Evolutionary conservation across 805 yeast genomes (phyloP).

Genomic region (Spathaspora hagerdaliae): DNA sequence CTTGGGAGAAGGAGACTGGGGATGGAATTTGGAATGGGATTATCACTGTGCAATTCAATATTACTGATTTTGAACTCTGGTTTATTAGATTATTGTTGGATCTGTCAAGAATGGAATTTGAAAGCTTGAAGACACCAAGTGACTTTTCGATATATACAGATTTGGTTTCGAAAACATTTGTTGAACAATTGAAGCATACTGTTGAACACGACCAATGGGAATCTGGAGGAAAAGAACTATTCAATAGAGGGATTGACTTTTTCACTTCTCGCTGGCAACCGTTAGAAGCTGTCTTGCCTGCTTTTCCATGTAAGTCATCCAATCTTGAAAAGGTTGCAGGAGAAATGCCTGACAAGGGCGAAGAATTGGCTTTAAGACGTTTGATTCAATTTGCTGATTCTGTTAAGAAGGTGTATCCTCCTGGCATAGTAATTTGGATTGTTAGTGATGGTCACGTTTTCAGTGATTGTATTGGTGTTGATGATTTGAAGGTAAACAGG

Average conservation of each 20-base stretch:
- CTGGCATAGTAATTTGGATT: conserved; percentile 53
- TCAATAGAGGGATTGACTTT: conserved; percentile 39
- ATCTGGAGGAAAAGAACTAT: conserved; percentile 39
- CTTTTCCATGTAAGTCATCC: conserved; percentile 65
- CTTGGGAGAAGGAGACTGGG: conserved; percentile 19
- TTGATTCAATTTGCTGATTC: conserved; percentile 26
- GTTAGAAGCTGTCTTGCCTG: conserved; percentile 58
- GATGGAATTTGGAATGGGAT: conserved; percentile 20
- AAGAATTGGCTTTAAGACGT: conserved; percentile 29
- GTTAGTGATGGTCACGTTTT: conserved; percentile 66
- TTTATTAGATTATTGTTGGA: conserved; percentile 23
- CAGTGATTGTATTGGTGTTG: conserved; percentile 60
- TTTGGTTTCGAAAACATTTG: conserved; percentile 40
- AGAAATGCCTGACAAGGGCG: conserved; percentile 51
- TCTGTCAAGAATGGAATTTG: conserved; percentile 15
- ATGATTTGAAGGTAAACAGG: conserved; percentile 48
- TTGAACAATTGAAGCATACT: conserved; percentile 43
- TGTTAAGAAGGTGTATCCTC: conserved; percentile 41
- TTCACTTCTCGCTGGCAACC: conserved; percentile 46
- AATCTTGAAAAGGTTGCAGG: conserved; percentile 50
- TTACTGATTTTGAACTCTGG: conserved; percentile 28
- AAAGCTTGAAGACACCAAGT: background rate
- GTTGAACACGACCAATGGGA: conserved; percentile 48
- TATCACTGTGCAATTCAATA: conserved; percentile 21
- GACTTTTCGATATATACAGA: conserved; percentile 5